Conservation (phyloP, 1,284 basidiomycete species). For the Sporisorium scitamineum region DNA sequence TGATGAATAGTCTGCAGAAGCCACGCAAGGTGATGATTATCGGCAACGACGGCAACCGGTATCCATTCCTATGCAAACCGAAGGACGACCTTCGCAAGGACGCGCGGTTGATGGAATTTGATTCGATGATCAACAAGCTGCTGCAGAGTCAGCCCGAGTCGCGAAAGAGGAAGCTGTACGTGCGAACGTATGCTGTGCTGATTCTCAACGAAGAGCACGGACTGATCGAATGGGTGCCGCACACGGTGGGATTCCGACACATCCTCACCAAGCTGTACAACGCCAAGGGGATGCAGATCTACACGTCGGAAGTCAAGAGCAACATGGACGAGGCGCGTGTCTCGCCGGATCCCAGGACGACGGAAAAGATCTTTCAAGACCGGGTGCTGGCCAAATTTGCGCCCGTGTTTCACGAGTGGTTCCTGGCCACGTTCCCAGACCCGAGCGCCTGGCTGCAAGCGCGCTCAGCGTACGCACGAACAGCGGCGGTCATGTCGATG, state of each 20-base stretch:
- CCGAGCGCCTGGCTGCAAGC: constrained; percentile 93
- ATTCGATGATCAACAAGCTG: constrained; percentile 97
- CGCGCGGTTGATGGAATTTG: constrained; percentile 97
- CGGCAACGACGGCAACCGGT: constrained; percentile 84
- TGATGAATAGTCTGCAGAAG: constrained; percentile 93
- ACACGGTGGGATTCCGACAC: constrained; percentile 86
- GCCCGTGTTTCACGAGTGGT: constrained; percentile 97
- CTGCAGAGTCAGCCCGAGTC: constrained; percentile 92
- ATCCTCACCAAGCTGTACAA: constrained; percentile 83
- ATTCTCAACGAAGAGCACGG: constrained; percentile 97
- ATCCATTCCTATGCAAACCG: constrained; percentile 96
- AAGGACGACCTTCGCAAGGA: constrained; percentile 98
- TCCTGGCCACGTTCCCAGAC: constrained; percentile 94
- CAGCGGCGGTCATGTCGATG: constrained; percentile 98
- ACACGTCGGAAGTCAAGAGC: constrained; percentile 73
- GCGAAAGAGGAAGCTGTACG: constrained; percentile 71
- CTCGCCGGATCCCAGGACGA: constrained; percentile 71
- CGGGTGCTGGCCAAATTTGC: constrained; percentile 75
- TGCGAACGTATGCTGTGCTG: constrained; percentile 88
- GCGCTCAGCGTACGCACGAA: constrained; percentile 86
- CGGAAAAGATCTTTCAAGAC: constrained; percentile 75
- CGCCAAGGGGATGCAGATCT: constrained; percentile 54
- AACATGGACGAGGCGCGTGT: constrained; percentile 76
- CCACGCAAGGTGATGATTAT: constrained; percentile 90
- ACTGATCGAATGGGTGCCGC: constrained; percentile 97